Base-by-base conservation (phyloP, 805 yeast genomes). In the Osmozyma mogii region DNA sequence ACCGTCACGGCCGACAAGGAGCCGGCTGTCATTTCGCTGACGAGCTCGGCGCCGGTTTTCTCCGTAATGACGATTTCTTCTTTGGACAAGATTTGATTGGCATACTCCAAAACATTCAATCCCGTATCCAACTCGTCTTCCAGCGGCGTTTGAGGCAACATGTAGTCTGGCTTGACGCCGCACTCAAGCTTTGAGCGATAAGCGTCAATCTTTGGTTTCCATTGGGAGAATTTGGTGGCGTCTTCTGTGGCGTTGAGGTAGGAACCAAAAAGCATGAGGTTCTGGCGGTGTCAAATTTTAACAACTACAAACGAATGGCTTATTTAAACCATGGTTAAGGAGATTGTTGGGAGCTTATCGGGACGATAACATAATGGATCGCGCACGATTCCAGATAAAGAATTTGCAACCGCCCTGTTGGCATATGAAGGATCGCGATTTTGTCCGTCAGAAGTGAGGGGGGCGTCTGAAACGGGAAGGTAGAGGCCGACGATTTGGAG, bases 71-170 rank as follows among this genome's bases (percentile, higher is more conserved):
- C 30, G 9, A 29, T 23, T 17, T 41, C 45, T 19, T 28, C 27
- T 6, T 24, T 32, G 16, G 31, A 25, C 28, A 37, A 32, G 25
- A 37, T 29, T 25, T 20, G 29, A 17, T 30, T 36, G 4, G 35
- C 37, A 15, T 30, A 27, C 18, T 31, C 34, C 10, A 31, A 30
- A 4, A 36, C 45, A 28, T 41, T 36, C 19, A 41, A 31, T 3
- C 45, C 45, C 15, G 17, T 16, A 15, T 39, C 44, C 34, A 41
- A 37, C 17, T 37, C 38, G 9, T 17, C 30, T 22, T 32, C 19
- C 42, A 32, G 38, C n/a, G n/a, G n/a, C n/a, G n/a, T n/a, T n/a
- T n/a, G n/a, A 13, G 45, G 45, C 27, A 39, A 17, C 16, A 24
- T 23, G 18, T 32, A 21, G 11, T 34, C 33, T 4, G 45, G 31